These are phyloP conservation scores for Vitis rotundifolia DNA, from an alignment of 164 flowering plant genomes.

Conservation along the genomic window DNA sequence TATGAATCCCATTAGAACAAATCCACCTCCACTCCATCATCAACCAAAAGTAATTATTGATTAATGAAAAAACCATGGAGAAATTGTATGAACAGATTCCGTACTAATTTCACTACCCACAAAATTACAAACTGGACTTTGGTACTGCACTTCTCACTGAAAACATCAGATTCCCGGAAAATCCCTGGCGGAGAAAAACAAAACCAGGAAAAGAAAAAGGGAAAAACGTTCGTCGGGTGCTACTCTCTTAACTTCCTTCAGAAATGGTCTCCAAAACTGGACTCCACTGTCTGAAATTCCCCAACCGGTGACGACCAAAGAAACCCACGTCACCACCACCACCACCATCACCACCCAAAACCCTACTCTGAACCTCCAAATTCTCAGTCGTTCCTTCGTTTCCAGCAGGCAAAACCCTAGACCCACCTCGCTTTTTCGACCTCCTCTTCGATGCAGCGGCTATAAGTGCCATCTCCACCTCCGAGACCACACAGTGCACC, in stretches of 20 bases:
- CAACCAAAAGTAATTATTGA: too few species aligned
- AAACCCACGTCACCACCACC: background rate
- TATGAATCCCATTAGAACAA: too few species aligned
- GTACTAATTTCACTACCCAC: too few species aligned
- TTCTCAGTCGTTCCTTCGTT: background rate
- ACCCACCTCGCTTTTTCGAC: background rate
- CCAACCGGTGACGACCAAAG: constrained; percentile 1
- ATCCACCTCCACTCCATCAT: too few species aligned
- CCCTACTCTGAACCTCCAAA: background rate
- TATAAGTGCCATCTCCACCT: constrained; percentile 28
- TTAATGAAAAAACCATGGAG: too few species aligned
- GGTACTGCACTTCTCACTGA: too few species aligned
- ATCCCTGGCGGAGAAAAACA: too few species aligned
- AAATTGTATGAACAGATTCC: too few species aligned
- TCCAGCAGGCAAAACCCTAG: constrained; percentile 14
- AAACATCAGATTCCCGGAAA: too few species aligned
- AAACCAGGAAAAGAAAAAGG: too few species aligned
- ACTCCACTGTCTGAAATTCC: constrained; percentile 22
- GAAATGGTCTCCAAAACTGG: constrained; percentile 42
- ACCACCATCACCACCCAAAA: background rate
- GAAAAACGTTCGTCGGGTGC: too few species aligned
- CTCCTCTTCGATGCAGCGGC: constrained; percentile 16
- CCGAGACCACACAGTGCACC: constrained; percentile 28
- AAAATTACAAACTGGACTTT: too few species aligned
- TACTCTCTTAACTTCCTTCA: constrained; percentile 9